Conservation (phyloP, 1,139 yeast genomes). For the Kurtzmaniella natalensis region DNA sequence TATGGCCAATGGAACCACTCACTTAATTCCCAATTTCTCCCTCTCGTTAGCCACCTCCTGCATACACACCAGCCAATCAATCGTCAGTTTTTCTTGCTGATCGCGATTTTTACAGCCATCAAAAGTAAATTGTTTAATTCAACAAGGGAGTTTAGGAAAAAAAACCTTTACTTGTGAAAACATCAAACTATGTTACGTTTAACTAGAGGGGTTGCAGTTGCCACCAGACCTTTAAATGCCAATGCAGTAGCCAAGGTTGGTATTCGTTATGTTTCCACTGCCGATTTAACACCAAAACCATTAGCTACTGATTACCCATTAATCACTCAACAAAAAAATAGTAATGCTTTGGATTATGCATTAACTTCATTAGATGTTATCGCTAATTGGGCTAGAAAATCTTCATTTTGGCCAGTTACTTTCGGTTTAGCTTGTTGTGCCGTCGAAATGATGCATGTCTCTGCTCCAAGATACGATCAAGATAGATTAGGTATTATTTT, state of each 20-base stretch:
- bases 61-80: constrained; percentile 7
- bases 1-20: too few species aligned
- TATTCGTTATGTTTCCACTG: constrained; percentile 32
- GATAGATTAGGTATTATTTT: constrained; percentile 91
- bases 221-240: constrained; percentile 4
- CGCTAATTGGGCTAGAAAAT: constrained; percentile 90
- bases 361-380: constrained; percentile 79
- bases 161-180: background rate
- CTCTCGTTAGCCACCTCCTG: background rate
- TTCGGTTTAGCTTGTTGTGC: constrained; percentile 93
- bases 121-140: too few species aligned
- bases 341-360: constrained; percentile 69
- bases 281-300: constrained; percentile 41
- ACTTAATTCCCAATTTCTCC: too few species aligned
- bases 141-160: too few species aligned
- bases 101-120: constrained; percentile 4
- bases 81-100: constrained; percentile 8
- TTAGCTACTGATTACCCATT: constrained; percentile 45
- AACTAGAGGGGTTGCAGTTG: constrained; percentile 4
- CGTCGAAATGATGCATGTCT: constrained; percentile 94
- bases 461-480: constrained; percentile 90
- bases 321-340: constrained; percentile 41
- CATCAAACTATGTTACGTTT: constrained; percentile 5
- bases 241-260: constrained; percentile 2
- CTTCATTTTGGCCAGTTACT: constrained; percentile 92